Evolutionary conservation across 2,329 filamentous ascomycete genomes (phyloP).

Genomic region (Emmonsiellopsis sp.): DNA sequence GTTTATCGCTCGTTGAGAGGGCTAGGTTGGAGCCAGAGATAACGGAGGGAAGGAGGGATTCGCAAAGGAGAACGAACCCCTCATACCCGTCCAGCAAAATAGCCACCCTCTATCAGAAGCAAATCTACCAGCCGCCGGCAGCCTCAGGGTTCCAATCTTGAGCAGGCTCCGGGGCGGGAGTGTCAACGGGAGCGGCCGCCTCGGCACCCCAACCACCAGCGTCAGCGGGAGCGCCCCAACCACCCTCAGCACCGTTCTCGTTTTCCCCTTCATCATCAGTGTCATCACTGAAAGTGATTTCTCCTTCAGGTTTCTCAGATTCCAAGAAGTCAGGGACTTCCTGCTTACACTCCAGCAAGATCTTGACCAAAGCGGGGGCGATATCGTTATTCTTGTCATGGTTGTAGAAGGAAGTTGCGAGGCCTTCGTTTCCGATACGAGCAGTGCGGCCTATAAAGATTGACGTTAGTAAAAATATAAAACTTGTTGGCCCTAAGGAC

Average conservation of each 20-base stretch:
- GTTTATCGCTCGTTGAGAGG: too few species aligned
- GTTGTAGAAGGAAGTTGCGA: slow-evolving; percentile 84
- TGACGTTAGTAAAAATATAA: not conserved
- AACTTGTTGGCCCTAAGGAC: not conserved
- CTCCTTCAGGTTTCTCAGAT: slow-evolving; percentile 38
- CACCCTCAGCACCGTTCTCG: slow-evolving; percentile 13
- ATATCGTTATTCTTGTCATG: slow-evolving; percentile 63
- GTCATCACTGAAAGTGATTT: slow-evolving; percentile 46
- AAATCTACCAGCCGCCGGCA: slow-evolving; percentile 3
- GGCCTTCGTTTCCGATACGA: slow-evolving; percentile 77
- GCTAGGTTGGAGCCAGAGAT: too few species aligned
- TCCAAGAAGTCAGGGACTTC: slow-evolving; percentile 73
- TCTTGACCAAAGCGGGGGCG: slow-evolving; percentile 63
- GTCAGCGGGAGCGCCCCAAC: slow-evolving; percentile 2
- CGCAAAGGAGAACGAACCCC: too few species aligned
- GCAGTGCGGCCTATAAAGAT: slow-evolving; percentile 66
- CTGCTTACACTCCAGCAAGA: slow-evolving; percentile 72
- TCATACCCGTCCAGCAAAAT: too few species aligned
- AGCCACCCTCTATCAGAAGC: not conserved
- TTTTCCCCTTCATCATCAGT: slow-evolving; percentile 34
- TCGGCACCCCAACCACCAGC: slow-evolving; percentile 9
- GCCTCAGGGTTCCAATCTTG: slow-evolving; percentile 2
- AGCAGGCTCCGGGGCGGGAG: not conserved
- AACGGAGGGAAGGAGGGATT: too few species aligned
- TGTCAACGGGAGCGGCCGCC: not conserved